Base-by-base conservation (phyloP, 257 asterid genomes). In the Nicotiana obtusifolia region DNA sequence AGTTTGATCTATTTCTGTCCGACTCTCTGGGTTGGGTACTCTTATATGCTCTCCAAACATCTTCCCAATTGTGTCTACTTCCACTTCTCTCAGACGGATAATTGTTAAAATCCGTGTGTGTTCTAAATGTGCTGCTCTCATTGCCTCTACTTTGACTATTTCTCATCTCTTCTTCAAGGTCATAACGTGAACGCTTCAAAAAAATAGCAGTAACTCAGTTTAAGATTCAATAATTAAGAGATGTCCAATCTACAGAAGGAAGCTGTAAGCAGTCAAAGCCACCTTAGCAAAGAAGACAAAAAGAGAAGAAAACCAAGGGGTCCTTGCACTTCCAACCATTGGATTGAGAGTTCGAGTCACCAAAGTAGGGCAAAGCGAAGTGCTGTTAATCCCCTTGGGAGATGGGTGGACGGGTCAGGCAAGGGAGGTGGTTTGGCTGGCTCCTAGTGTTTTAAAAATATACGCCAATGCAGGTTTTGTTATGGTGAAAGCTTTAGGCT, bases 161-260 rank as follows among this genome's bases (percentile, higher is more conserved):
- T 78, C 97, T 89, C 87, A 82, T 84, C 91, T 92, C 98, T 86
- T 91, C 99, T 86, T 92, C 99, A 62, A 88, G 81, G 87, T 95
- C 99, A 84, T 91, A 92, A 41, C 85, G 91, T 59, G 93, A 86
- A 56, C 95, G 94, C 99, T 95, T 86, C 86, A 89, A 64, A 64
- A 75, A 44, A 82, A 76, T 79, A 84, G 67, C 59, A 90, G 71
- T 82, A 33, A 67, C 81, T 62, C 77, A 80, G 67, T 24, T 30
- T 30, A 64, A 56, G 30, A 41, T 64, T 80, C 53, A 56, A 44
- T 15, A 11, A n/a, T 9, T 15, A 14, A 65, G 57, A 68, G 24
- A 28, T 44, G 30, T 35, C 20, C 3, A 83, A 44, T 47, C 20
- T 16, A 28, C 10, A 47, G 7, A 35, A 52, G 41, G 57, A 52